Evolutionary conservation across 108 stramenopile species (phyloP), one percentile per base, ranked within the genome.

Genomic region (Fragilaria crotonensis): DNA sequence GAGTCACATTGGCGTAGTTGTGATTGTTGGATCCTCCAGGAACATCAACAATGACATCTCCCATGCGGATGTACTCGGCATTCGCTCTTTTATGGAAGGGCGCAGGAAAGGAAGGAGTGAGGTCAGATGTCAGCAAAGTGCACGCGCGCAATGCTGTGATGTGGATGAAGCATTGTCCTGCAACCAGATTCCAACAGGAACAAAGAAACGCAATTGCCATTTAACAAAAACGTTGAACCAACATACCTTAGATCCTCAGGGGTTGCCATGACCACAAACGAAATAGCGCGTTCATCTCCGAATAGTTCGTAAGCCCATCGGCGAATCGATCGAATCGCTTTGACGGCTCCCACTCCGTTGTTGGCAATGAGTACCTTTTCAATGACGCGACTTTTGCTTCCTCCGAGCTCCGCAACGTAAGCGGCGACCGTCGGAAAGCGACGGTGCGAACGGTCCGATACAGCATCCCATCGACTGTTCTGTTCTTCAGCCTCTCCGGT

Each of bases 11-110:
- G 75, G 97, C 97, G 72, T 98, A 99, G 89, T 99, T 99, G 93
- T 98, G 95, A 78, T 98, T 97, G 92, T 99, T 99, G 58, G 96
- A 90, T 44, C 97, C 99, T 27, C 97, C 97, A 4, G 99, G 99
- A 29, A 99, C 99, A 72, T 99, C 97, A 32, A 96, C 95, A 48
- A 99, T 95, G 71, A 96, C 84, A 77, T 98, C 97, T 49, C 84
- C 97, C 94, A 97, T 95, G 57, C 99, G 96, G 62, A 99, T 98
- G 80, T 98, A 99, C 73, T 99, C 99, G 27, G 99, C 99, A 67
- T 99, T 99, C 54, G 99, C 96, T 31, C 90, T 92, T 64, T 45
- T 2, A 14, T 57, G 21, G 31, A 66, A 59, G 25, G n/a, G n/a
- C n/a, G n/a, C n/a, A n/a, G n/a, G n/a, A n/a, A n/a, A n/a, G n/a